Base-by-base conservation (phyloP, 371 early-diverging fungal genomes). In the Mucor racemosus region DNA sequence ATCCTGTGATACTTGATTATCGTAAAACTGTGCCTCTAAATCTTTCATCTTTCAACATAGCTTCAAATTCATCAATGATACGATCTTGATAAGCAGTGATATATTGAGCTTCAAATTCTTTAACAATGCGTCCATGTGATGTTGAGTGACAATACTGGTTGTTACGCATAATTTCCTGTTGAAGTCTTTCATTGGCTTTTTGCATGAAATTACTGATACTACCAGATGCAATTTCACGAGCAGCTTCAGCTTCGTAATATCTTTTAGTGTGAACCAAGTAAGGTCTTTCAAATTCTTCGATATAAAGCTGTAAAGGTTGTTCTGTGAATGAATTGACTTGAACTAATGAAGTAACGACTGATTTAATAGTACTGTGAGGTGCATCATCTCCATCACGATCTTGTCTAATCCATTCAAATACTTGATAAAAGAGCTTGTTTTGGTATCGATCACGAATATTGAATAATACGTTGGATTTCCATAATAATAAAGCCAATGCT, bases 221-320 rank as follows among this genome's bases (percentile, higher is more conserved):
- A 15, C 84, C 74, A 15, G 74, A 72, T 0, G 91, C 78, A 17
- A 93, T 82, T 40, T 85, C 79, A 14, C 78, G 66, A 15, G 81
- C 88, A 7, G 94, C 89, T 65, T 94, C 96, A 6, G 80, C 73
- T 44, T 80, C 84, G 77, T 94, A 94, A 72, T 94, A 95, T 15
- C 76, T 70, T 48, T 82, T 83, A 0, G 93, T 92, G 48, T 86
- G 82, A 0, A 83, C 83, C 44, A 95, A 71, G 62, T 90, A 93
- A 10, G 89, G 88, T 42, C 80, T 74, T 73, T 95, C 96, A 75
- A 93, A 94, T 67, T 91, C 90, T 54, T 93, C 91, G 14, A 90
- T 83, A 66, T 95, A 95, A 5, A 93, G 74, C 41, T 86, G 84
- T 15, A 92, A 71, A 11, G 89, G 91, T 46, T 88, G 84, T 7